Evolutionary conservation across 257 asterid species (phyloP).

Genomic region (Ajuga chamaepitys): DNA sequence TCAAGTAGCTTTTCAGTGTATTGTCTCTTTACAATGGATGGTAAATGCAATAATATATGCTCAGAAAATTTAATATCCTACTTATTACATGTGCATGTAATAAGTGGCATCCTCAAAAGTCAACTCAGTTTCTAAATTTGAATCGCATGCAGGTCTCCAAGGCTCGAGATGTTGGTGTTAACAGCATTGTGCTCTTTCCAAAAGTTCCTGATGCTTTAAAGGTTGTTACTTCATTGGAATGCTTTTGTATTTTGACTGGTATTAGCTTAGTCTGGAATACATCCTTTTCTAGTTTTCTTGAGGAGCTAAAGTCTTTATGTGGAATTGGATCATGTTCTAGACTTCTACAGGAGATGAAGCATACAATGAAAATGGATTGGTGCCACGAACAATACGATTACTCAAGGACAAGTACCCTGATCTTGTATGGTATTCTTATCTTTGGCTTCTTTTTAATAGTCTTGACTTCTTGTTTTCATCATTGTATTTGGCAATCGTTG

Average conservation of each 20-base stretch:
- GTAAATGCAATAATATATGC: not conserved
- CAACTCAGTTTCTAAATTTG: not conserved
- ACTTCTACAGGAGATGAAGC: constrained; percentile 90
- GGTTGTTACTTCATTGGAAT: constrained; percentile 35
- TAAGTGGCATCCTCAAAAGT: not conserved
- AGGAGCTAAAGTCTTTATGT: not conserved
- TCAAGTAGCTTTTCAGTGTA: not conserved
- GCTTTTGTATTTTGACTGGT: not conserved
- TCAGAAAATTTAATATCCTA: not conserved
- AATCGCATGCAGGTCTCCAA: constrained; percentile 57
- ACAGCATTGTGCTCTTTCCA: constrained; percentile 95
- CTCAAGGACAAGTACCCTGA: constrained; percentile 92
- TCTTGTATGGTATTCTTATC: constrained; percentile 53
- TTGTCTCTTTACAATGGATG: not conserved
- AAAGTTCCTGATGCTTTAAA: constrained; percentile 94
- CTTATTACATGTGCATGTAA: not conserved
- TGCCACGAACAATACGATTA: constrained; percentile 81
- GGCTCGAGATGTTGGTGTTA: constrained; percentile 95
- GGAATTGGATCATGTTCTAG: constrained; percentile 27
- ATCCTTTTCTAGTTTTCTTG: not conserved
- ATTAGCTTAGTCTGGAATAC: not conserved
- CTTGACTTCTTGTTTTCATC: not conserved
- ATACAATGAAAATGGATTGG: constrained; percentile 81
- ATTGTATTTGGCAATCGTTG: constrained; percentile 1
- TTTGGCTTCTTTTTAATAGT: not conserved